Percentiles rank a stretch among this genome's conserved stretches.
Conservation (phyloP, 1,139 yeast species). For the Blastobotrys apis region DNA sequence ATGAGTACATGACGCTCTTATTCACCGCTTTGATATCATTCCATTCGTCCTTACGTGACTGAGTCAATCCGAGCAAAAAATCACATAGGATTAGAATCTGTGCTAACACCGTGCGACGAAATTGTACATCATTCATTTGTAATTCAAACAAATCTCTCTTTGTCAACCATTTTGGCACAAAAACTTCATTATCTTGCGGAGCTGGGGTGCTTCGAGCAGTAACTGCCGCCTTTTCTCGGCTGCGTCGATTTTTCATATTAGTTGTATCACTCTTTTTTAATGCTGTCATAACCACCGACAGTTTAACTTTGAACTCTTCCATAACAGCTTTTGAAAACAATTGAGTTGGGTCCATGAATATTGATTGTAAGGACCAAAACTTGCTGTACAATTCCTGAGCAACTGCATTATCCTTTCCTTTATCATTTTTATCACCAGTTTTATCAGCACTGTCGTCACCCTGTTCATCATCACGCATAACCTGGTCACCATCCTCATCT, state of each 20-base stretch:
- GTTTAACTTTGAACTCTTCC: constrained; percentile 21
- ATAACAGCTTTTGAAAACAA: constrained; percentile 20
- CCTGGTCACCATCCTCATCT: constrained; percentile 19
- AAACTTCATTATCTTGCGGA: constrained; percentile 15
- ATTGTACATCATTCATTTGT: constrained; percentile 35
- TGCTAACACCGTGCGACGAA: constrained; percentile 33
- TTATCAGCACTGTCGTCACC: neutral
- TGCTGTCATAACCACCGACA: constrained; percentile 18
- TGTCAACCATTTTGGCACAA: constrained; percentile 38
- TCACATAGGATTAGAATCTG: constrained; percentile 34
- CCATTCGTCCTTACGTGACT: constrained; percentile 21
- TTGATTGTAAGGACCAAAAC: constrained; percentile 32
- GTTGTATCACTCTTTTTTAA: constrained; percentile 17
- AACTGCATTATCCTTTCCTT: constrained; percentile 13
- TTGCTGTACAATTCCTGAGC: constrained; percentile 22
- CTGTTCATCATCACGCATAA: constrained; percentile 2
- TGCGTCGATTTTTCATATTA: neutral
- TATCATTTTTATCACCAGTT: constrained; percentile 8
- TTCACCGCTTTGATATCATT: constrained; percentile 24
- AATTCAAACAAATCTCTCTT: constrained; percentile 33
- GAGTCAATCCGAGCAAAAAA: constrained; percentile 29
- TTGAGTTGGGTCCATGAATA: constrained; percentile 28
- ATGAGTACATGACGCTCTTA: constrained; percentile 28
- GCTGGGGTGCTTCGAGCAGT: constrained; percentile 7
- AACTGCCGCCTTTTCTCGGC: neutral